Evolutionary conservation across 2,329 filamentous ascomycete species (phyloP).

Genomic region (Raffaelea arxii): DNA sequence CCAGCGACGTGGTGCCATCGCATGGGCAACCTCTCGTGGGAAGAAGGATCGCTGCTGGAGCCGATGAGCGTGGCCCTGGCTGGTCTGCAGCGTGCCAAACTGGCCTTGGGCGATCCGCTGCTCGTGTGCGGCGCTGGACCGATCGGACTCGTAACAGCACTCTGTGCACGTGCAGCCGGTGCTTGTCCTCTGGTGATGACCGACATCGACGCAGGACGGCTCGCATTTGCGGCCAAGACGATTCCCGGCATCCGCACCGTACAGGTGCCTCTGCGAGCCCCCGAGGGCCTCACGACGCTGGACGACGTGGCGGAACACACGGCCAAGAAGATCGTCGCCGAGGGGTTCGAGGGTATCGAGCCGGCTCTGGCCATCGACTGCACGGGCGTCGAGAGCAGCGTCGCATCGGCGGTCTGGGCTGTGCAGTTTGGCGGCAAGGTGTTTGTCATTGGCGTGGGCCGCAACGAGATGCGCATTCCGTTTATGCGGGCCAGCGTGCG

Average conservation of each 20-base stretch:
- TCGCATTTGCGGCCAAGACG: constrained; percentile 76
- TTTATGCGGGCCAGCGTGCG: constrained; percentile 89
- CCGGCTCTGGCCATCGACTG: constrained; percentile 81
- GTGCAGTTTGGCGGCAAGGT: constrained; percentile 94
- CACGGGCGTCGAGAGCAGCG: constrained; percentile 86
- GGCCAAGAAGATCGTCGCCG: constrained; percentile 54
- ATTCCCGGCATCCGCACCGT: constrained; percentile 73
- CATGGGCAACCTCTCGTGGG: constrained; percentile 78
- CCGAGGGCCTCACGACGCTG: constrained; percentile 19
- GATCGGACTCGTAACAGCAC: constrained; percentile 80
- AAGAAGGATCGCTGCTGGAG: constrained; percentile 85
- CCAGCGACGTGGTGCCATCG: constrained; percentile 94
- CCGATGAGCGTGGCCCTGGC: constrained; percentile 83
- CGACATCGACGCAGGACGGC: constrained; percentile 79
- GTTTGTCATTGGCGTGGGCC: constrained; percentile 91
- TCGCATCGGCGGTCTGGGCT: constrained; percentile 77
- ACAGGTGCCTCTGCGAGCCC: constrained; percentile 41
- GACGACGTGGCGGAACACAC: constrained; percentile 57
- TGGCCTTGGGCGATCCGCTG: constrained; percentile 77
- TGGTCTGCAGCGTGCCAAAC: constrained; percentile 71
- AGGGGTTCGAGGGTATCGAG: constrained; percentile 66
- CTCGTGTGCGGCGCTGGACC: constrained; percentile 88
- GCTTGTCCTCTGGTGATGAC: constrained; percentile 89
- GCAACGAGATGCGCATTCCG: constrained; percentile 88
- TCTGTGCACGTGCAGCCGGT: constrained; percentile 77